Evolutionary conservation across 176 grass and related monocot genomes (phyloP).

Genomic region (Miscanthus lutarioriparius): DNA sequence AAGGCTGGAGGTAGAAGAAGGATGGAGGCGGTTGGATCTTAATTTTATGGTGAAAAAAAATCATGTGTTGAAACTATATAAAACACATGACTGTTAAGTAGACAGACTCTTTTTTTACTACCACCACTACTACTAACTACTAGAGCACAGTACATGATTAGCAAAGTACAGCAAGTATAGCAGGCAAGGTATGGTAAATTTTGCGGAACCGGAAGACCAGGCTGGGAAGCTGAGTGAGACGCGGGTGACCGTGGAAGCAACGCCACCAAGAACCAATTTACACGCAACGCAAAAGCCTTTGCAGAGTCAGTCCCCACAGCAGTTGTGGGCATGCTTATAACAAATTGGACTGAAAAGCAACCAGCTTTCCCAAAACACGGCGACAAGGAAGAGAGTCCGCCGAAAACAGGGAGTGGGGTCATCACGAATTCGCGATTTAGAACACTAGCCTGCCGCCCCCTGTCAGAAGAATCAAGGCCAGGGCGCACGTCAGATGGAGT

Average conservation of each 20-base stretch:
- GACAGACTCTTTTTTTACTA: no score
- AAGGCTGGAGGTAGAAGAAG: no score
- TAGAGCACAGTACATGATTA: no score
- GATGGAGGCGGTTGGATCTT: no score
- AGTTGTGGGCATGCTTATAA: neutral
- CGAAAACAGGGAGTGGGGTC: no score
- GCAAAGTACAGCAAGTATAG: no score
- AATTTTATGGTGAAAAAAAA: no score
- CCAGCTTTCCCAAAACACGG: slow-evolving; percentile 17
- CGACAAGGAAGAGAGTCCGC: neutral
- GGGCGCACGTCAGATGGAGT: neutral
- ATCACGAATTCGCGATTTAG: neutral
- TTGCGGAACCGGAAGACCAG: neutral
- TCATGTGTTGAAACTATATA: no score
- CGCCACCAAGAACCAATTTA: neutral
- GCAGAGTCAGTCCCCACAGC: neutral
- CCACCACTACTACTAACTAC: no score
- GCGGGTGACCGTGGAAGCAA: neutral
- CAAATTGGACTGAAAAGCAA: neutral
- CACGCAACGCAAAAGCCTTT: neutral
- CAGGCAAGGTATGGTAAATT: neutral
- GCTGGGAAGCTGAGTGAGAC: neutral
- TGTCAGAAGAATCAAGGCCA: neutral
- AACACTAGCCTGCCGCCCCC: neutral
- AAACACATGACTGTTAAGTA: no score